Conservation (phyloP, 108 stramenopile genomes). For the Nannochloropsis gaditana region DNA sequence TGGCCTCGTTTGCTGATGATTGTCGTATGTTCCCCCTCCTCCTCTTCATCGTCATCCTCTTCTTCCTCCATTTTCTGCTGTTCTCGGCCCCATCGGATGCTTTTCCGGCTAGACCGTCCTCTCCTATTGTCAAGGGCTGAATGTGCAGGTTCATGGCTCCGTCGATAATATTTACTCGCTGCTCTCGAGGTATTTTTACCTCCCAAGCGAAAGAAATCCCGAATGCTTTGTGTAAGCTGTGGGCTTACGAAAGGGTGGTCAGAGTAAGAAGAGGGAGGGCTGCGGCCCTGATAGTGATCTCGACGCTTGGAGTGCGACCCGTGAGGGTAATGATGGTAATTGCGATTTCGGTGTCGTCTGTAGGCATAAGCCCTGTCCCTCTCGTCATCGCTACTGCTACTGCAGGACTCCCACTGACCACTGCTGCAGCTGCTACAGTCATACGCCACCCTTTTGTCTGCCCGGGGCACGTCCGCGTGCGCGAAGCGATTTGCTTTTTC, state of each 20-base stretch:
- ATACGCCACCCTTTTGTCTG: no score
- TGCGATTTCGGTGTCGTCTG: not conserved
- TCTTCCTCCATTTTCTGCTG: not conserved
- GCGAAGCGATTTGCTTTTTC: no score
- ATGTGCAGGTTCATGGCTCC: no score
- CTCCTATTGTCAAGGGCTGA: not conserved
- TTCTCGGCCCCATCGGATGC: not conserved
- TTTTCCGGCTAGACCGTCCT: not conserved
- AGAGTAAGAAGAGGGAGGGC: not conserved
- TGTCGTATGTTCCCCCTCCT: not conserved
- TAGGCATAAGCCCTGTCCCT: not conserved
- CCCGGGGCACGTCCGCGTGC: no score
- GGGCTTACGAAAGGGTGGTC: not conserved
- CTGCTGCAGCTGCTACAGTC: slow-evolving; percentile 4
- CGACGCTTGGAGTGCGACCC: not conserved
- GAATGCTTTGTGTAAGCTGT: not conserved
- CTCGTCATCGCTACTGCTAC: not conserved
- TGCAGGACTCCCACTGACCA: not conserved
- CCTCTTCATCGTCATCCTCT: not conserved
- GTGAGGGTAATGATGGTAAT: not conserved
- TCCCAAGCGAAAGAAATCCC: not conserved
- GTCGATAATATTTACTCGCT: not conserved
- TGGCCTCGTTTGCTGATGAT: not conserved
- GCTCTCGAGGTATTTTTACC: not conserved
- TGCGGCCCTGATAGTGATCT: not conserved